phyloP scores from a whole-genome alignment of 2,329 filamentous ascomycete species.

The Ilyonectria sp. region DNA sequence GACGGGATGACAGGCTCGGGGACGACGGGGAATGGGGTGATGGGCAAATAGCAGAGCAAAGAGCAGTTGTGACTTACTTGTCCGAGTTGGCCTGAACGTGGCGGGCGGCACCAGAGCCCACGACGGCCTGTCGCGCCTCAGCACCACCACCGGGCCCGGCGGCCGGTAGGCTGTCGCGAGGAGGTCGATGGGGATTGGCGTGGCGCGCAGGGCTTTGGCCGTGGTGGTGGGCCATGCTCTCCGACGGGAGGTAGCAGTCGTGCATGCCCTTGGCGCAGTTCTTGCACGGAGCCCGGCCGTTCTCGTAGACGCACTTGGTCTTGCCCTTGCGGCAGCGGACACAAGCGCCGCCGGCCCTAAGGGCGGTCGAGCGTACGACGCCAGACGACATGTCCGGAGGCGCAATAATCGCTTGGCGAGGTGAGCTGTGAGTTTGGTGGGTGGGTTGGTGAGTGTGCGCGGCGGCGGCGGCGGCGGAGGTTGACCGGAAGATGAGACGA shows the following conservation, averaged over 20 bases:
- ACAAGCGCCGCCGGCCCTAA: conserved; percentile 73
- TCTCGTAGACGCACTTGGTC: conserved; percentile 76
- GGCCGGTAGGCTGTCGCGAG: conserved; percentile 69
- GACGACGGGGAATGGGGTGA: conserved; percentile 15
- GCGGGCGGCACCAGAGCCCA: conserved; percentile 62
- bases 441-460: conserved; percentile 27
- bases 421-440: conserved; percentile 6
- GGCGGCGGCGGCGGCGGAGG: conserved; percentile 13
- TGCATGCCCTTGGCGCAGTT: conserved; percentile 77
- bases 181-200: conserved; percentile 63
- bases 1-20: conserved; percentile 7
- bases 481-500: conserved; percentile 24
- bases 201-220: conserved; percentile 71
- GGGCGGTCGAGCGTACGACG: conserved; percentile 70
- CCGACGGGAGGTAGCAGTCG: conserved; percentile 74
- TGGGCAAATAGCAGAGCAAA: conserved; percentile 18
- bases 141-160: conserved; percentile 63
- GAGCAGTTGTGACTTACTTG: conserved; percentile 64
- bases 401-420: conserved; percentile 6
- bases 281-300: conserved; percentile 73
- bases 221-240: conserved; percentile 72
- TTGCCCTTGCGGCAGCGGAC: conserved; percentile 76
- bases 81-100: conserved; percentile 64
- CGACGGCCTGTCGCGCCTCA: conserved; percentile 60
- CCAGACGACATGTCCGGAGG: conserved; percentile 59